Conservation (phyloP, 805 yeast genomes). For the Sugiyamaella qingdaonensis region DNA sequence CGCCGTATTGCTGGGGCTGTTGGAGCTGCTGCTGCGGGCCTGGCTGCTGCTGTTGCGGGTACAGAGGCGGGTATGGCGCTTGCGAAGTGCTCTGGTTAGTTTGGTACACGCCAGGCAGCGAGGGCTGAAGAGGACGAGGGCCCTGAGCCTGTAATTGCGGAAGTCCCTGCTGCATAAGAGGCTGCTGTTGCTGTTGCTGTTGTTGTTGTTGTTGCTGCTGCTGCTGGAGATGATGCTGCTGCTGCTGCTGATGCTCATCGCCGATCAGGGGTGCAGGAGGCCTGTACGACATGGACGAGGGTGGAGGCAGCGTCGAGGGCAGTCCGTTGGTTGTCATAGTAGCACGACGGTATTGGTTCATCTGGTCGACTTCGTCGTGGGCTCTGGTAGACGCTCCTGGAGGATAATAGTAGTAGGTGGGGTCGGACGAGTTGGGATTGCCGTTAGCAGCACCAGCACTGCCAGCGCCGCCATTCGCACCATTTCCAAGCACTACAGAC, state of each 20-base stretch:
- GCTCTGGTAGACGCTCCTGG: background rate
- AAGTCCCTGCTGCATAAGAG: slow-evolving; percentile 1
- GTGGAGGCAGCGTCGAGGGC: slow-evolving; percentile 2
- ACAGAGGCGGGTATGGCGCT: slow-evolving; percentile 7
- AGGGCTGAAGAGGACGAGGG: slow-evolving; percentile 5
- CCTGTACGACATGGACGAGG: background rate
- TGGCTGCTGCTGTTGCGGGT: slow-evolving; percentile 4
- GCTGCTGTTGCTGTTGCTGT: slow-evolving; percentile 9
- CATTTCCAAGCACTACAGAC: background rate
- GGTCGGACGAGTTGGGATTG: background rate
- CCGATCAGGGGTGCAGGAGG: background rate
- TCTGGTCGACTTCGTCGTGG: background rate
- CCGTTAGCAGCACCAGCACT: background rate
- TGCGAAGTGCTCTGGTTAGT: background rate
- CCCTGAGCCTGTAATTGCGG: slow-evolving; percentile 4
- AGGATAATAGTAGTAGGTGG: slow-evolving; percentile 9
- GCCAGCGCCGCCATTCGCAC: background rate
- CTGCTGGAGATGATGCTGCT: slow-evolving; percentile 11
- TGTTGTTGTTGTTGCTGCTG: slow-evolving; percentile 11
- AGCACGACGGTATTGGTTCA: background rate
- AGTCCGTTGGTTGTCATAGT: background rate
- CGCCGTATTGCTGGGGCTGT: slow-evolving; percentile 3
- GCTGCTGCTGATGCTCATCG: slow-evolving; percentile 10
- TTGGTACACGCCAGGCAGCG: slow-evolving; percentile 9
- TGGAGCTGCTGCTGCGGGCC: slow-evolving; percentile 4